Evolutionary conservation across 345 rosid species (phyloP).

Genomic region (Mercurialis annua): DNA sequence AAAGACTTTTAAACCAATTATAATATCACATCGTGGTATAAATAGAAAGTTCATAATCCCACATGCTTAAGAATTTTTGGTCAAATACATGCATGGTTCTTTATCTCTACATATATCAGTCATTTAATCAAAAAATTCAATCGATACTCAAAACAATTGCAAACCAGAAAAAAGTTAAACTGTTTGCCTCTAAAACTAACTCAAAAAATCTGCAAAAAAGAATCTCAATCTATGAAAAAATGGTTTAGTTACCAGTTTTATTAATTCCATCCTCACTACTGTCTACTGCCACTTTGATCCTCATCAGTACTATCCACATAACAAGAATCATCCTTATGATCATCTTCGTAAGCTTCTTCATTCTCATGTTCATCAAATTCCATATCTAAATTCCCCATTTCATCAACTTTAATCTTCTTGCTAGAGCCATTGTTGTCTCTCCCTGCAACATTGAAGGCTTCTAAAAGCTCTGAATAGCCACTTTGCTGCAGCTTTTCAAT

Average conservation of each 20-base stretch:
- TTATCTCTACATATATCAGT: no score
- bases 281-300: conserved; percentile 4
- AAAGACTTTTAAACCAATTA: no score
- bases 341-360: conserved; percentile 14
- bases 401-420: conserved; percentile 13
- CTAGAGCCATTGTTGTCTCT: conserved; percentile 11
- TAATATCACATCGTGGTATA: no score
- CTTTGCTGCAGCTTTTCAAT: conserved; percentile 16
- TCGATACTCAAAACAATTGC: conserved; percentile 1
- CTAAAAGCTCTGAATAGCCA: conserved; percentile 31
- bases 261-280: conserved; percentile 8
- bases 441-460: conserved; percentile 18
- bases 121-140: background rate
- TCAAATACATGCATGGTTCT: no score
- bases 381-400: conserved; percentile 14
- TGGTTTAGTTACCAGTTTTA: background rate
- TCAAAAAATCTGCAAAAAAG: background rate
- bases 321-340: conserved; percentile 13
- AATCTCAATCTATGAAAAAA: conserved; percentile 3
- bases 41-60: no score
- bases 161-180: background rate
- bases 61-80: no score
- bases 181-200: background rate
- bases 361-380: conserved; percentile 15
- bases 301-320: conserved; percentile 5